Conservation (phyloP, 176 grass and related monocot genomes). For the Phyllostachys edulis region DNA sequence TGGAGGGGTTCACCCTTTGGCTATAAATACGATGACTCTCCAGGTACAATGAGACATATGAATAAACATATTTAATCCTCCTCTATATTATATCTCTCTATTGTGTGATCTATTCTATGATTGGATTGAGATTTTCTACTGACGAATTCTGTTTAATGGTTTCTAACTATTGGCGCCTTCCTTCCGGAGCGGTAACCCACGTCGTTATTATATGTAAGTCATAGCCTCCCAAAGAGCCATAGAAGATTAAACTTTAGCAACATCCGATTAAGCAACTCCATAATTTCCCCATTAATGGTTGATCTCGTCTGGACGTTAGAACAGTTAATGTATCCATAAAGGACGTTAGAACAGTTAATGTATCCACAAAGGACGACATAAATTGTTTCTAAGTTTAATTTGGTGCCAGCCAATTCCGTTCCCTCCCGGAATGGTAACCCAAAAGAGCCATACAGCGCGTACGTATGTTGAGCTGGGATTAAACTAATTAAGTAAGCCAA, state of each 20-base stretch:
- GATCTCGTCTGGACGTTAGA: neutral
- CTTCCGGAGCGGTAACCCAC: neutral
- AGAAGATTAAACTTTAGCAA: neutral
- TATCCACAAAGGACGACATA: neutral
- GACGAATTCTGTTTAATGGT: too few species aligned
- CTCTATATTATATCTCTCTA: too few species aligned
- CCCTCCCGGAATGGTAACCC: neutral
- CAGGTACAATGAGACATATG: too few species aligned
- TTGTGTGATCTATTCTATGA: too few species aligned
- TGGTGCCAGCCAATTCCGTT: neutral
- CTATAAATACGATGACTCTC: too few species aligned
- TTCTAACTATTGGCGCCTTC: neutral
- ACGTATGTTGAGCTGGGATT: neutral
- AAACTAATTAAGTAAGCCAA: neutral
- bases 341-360: neutral
- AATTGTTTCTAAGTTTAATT: neutral
- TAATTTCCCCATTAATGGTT: neutral
- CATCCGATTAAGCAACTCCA: neutral
- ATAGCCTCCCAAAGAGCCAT: neutral
- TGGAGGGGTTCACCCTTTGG: too few species aligned
- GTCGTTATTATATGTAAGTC: neutral
- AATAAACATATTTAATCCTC: too few species aligned
- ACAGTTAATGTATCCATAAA: too few species aligned
- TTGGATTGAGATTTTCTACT: too few species aligned
- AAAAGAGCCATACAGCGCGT: neutral